Evolutionary conservation across 352 stramenopile genomes (phyloP), one percentile per base, ranked within the genome.

Genomic region (Peronospora destructor): DNA sequence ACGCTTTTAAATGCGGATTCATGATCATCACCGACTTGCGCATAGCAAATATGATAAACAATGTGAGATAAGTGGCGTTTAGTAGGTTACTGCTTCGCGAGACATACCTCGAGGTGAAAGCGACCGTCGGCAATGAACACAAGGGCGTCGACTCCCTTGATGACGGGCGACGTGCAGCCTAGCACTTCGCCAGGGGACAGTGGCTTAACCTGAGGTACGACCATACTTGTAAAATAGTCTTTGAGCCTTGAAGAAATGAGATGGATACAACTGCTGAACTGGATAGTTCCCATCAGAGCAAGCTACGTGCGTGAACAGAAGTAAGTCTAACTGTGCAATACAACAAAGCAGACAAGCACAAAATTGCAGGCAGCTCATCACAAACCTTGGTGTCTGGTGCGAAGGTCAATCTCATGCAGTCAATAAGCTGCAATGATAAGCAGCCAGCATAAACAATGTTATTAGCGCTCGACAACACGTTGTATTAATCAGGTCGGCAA

Each of bases 91-190:
- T 32, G 19, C 10, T 32, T 26, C 21, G 4, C n/a, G n/a, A 13
- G 40, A 35, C 37, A 36, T 49, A 95, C 87, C 79, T 99, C 97
- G 23, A 99, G 83, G 64, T 99, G 97, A 63, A 99, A 99, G 29
- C 97, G 84, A 5, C 97, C 97, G 61, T 99, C 97, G 6, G 97
- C 96, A 35, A 99, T 85, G 73, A 99, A 99, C 13, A 99, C 85
- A 35, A 99, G 79, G 14, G 94, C 82, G 13, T 97, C 84, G 8
- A 86, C 70, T n/a, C 94, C 85, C 17, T 93, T 66, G 25, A 98
- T 86, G 11, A 87, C 74, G 6, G 97, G 97, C 12, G 95, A 97
- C 10, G 97, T 99, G 68, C 97, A 99, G 25, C 97, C 97, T 26
- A 99, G 71, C 10, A 99, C 96, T 76, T 99, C 97, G 14, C 97